Evolutionary conservation across 2,329 filamentous ascomycete genomes (phyloP), one percentile per base, ranked within the genome.

Genomic region (Metarhizium robertsii): DNA sequence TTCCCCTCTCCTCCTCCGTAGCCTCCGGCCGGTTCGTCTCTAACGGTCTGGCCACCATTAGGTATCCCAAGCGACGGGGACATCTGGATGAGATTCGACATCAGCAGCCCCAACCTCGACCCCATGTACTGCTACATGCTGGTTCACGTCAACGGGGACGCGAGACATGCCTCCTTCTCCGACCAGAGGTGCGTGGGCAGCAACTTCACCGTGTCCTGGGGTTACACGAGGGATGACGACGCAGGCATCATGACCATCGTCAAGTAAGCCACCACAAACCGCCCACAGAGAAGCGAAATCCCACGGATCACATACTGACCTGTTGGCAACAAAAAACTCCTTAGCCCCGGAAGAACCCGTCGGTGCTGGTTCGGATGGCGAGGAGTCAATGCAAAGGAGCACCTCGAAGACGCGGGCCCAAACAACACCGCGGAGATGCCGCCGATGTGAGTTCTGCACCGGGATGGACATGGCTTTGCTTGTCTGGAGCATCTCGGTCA

Each of bases 121-220:
- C 32, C 57, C 11, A 8, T 38, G 30, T 55, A 48, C 45, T 59
- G 57, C 55, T 57, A 59, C 57, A 48, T 55, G 47, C 51, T 59
- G 47, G 55, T 55, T n/a, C 50, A 59, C 25, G 55, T 55, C 42
- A 16, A 53, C 13, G 48, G 18, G 16, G 51, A 64, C 5, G 58
- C 63, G 5, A 57, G 55, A 25, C 56, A 58, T 7, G 63, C 59
- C 2, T 66, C 64, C 38, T 69, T 67, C 55, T 61, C 56, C 47
- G 38, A 61, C 14, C 48, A 61, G 29, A 50, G 53, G 2, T 71
- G 68, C 49, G 51, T 54, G 0, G 54, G 61, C 36, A 61, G 58
- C n/a, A 61, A 60, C n/a, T 68, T 65, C 62, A 56, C 54, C 4
- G 51, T 66, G 6, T 70, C 67, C 0, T 71, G 66, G 67, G 68